Evolutionary conservation across 108 stramenopile species (phyloP), one percentile per base, ranked within the genome.

Genomic region (Fragilaria radians): DNA sequence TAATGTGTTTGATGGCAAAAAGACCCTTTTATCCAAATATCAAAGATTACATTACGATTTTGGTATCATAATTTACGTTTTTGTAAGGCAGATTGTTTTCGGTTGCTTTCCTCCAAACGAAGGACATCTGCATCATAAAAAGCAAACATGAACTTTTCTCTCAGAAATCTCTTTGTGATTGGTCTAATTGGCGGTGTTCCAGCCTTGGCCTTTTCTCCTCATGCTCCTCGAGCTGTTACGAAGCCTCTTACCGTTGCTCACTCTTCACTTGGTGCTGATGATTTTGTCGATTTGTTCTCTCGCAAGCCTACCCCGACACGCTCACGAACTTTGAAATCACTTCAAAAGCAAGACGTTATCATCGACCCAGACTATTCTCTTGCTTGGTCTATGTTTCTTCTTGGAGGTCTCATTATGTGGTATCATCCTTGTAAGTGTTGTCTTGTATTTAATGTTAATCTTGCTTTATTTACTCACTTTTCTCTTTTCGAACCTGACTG

Each of bases 391-490:
- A 23, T 73, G 21, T 61, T 50, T 46, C 31, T 62, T 19, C 52
- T 73, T 3, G 68, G 65, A 24, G 73, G 72, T 3, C 36, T 79
- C 24, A 79, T 79, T 54, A 67, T 67, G 57, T 63, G 61, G 65
- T 79, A 79, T 32, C 72, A 73, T 67, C 78, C 78, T 21, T 70
- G 78, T 79, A 73, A 69, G 78, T 79, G 18, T 30, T 4, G 19
- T 2, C 1, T 42, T 7, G 19, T 4, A 23, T 48, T 22, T 48
- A 19, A 22, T 48, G 47, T 4, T 19, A 48, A 4, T 48, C 3
- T 19, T 48, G 1, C n/a, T 30, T 18, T 28, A n/a, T n/a, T n/a
- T n/a, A n/a, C 5, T 32, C 56, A 22, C 25, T 52, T 14, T 45
- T 34, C 14, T 4, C 32, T 60, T 22, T 58, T 23, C 49, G 18